Evolutionary conservation across 116 monocot species (phyloP).

Genomic region (Thalassia testudinum): DNA sequence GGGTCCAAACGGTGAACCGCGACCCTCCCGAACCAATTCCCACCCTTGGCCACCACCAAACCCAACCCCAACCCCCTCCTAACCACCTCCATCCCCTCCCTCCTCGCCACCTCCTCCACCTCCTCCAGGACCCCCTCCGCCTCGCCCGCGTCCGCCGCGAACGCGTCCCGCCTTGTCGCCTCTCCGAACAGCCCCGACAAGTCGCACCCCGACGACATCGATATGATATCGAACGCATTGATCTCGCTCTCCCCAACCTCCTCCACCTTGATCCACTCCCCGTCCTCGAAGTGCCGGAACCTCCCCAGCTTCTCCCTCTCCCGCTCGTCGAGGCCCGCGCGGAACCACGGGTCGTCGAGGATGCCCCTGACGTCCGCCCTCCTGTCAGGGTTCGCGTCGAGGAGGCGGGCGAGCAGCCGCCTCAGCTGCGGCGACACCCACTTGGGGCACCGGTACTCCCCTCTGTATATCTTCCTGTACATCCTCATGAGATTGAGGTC

Average conservation of each 20-base stretch:
- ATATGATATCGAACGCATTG: slow-evolving; percentile 34
- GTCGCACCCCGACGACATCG: slow-evolving; percentile 19
- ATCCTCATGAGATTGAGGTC: no score
- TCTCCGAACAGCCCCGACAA: slow-evolving; percentile 24
- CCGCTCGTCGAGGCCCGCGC: slow-evolving; percentile 14
- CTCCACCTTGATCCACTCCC: neutral
- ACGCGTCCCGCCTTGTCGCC: slow-evolving; percentile 7
- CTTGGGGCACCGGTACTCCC: slow-evolving; percentile 1
- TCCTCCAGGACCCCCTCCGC: no score
- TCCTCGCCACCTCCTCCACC: no score
- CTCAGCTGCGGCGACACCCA: slow-evolving; percentile 5
- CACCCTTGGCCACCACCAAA: slow-evolving; percentile 9
- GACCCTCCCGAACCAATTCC: slow-evolving; percentile 16
- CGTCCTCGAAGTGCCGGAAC: neutral
- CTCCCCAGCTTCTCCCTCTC: neutral
- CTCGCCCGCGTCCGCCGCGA: no score
- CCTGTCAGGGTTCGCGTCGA: slow-evolving; percentile 4
- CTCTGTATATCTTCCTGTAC: slow-evolving; percentile 4
- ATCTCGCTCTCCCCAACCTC: slow-evolving; percentile 1
- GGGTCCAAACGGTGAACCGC: slow-evolving; percentile 9
- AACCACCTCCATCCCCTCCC: no score
- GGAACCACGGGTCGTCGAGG: slow-evolving; percentile 16
- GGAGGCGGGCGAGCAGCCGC: slow-evolving; percentile 1
- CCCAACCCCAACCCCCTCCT: neutral
- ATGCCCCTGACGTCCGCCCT: slow-evolving; percentile 1